Conservation (phyloP, 257 asterid genomes). For the Rhazya stricta region DNA sequence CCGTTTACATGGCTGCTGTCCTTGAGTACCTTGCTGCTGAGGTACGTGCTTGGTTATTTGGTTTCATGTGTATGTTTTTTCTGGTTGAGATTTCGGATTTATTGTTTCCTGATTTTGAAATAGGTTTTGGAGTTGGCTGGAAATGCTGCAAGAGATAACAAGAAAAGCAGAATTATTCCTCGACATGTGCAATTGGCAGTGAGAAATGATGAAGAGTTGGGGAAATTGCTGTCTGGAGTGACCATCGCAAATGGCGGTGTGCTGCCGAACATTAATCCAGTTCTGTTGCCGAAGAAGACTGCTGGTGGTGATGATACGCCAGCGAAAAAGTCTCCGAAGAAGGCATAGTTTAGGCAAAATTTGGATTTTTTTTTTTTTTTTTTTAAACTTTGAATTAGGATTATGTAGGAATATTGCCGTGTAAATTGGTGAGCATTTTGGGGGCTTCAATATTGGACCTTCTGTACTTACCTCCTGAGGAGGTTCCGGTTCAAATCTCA, state of each 20-base stretch:
- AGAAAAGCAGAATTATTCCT: constrained; percentile 24
- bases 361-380: not conserved
- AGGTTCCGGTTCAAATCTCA: not conserved
- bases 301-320: constrained; percentile 8
- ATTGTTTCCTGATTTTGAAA: too few species aligned
- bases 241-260: constrained; percentile 27
- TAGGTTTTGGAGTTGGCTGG: constrained; percentile 33
- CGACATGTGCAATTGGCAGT: constrained; percentile 24
- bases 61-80: not conserved
- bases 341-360: constrained; percentile 1
- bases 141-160: constrained; percentile 31
- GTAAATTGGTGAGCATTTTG: not conserved
- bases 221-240: constrained; percentile 24
- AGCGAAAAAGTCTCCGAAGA: constrained; percentile 10
- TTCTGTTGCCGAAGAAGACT: constrained; percentile 27
- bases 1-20: constrained; percentile 28
- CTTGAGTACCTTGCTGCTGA: constrained; percentile 35
- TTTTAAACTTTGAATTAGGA: not conserved
- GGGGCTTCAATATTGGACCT: not conserved
- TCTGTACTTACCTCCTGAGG: not conserved
- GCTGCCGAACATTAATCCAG: constrained; percentile 21
- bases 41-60: not conserved
- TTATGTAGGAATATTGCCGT: not conserved
- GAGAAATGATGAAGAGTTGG: constrained; percentile 28
- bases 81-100: not conserved